Base-by-base conservation (phyloP, 2,329 filamentous ascomycete species). In the Exserohilum rostratum region DNA sequence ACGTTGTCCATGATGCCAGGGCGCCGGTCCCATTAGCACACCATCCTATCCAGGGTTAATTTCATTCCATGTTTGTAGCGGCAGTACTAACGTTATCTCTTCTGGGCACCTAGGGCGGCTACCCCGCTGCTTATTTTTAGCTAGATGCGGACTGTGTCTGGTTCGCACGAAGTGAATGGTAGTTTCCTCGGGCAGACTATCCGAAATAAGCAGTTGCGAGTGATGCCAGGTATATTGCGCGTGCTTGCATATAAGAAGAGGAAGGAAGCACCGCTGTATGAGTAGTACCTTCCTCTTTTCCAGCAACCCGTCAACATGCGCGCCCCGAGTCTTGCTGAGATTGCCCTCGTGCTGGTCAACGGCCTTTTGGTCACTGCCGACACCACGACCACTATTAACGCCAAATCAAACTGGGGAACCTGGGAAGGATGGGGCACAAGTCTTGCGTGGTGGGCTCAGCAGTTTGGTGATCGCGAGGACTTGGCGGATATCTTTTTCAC, bases 341-440 rank as follows among this genome's bases (percentile, higher is more conserved):
- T 50, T 15, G 53, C 31, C 15, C 6, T 55, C 1, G 40, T 55
- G 37, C 48, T 55, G 5, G 48, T 30, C 3, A 52, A 31, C 27
- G 30, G 43, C 25, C 43, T 37, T 20, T 37, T 34, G 6, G 53
- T 34, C 49, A 43, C 43, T 12, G 53, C 53, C 35, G 53, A 55
- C 17, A 29, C 42, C 0, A 55, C 53, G 3, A 55, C 37, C 2
- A 55, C 48, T 2, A 52, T 55, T 10, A 20, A 55, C n/a, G 25
- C 53, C 12, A 55, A 52, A 7, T 47, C 47, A 6, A 52, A 55
- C 15, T 55, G 53, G 53, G 53, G 53, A 12, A 52, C 22, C 3
- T 55, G 53, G 53, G 53, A 55, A 31, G 53, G 53, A 15, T 55
- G 53, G 53, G 53, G 53, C 7, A 55, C 53, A 6, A 52, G 48